These are phyloP conservation scores for Venturia nashicola DNA, from an alignment of 2,329 filamentous ascomycete genomes.

Conservation along the genomic window DNA sequence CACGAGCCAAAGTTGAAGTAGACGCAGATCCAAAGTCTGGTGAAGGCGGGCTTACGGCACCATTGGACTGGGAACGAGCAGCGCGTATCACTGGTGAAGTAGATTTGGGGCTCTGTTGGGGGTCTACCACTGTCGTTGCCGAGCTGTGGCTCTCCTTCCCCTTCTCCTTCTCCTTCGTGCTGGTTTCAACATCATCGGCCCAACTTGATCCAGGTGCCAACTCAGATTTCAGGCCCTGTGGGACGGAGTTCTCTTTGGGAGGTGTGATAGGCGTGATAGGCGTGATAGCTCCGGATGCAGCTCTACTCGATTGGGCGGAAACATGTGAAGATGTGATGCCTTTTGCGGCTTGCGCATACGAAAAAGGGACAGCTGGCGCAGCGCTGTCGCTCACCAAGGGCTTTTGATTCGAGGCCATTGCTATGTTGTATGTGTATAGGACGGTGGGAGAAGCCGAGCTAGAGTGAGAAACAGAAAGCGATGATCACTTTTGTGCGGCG, in stretches of 20 bases:
- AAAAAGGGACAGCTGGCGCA: conserved; percentile 42
- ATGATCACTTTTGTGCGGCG: background rate
- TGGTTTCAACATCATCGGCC: conserved; percentile 35
- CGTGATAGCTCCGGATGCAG: conserved; percentile 24
- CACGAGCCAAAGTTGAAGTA: conserved; percentile 41
- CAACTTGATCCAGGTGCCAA: conserved; percentile 21
- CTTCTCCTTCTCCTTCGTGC: background rate
- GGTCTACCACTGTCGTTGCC: conserved; percentile 17
- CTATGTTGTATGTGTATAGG: conserved; percentile 4
- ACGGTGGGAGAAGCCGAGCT: background rate
- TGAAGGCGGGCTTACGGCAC: conserved; percentile 29
- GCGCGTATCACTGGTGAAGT: background rate
- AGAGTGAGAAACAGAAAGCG: background rate
- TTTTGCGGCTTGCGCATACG: conserved; percentile 92
- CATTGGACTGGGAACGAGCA: conserved; percentile 11
- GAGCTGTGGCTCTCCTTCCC: conserved; percentile 13
- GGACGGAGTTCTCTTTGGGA: conserved; percentile 22
- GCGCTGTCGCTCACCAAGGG: background rate
- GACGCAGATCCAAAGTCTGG: conserved; percentile 43
- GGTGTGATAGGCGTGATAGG: conserved; percentile 24
- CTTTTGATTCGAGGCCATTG: conserved; percentile 16
- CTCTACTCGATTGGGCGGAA: conserved; percentile 33
- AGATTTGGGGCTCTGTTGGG: conserved; percentile 12
- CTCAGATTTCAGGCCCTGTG: conserved; percentile 21
- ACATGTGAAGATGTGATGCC: conserved; percentile 46